Evolutionary conservation across 2,329 filamentous ascomycete genomes (phyloP).

Genomic region (Hypoxylon sp.): DNA sequence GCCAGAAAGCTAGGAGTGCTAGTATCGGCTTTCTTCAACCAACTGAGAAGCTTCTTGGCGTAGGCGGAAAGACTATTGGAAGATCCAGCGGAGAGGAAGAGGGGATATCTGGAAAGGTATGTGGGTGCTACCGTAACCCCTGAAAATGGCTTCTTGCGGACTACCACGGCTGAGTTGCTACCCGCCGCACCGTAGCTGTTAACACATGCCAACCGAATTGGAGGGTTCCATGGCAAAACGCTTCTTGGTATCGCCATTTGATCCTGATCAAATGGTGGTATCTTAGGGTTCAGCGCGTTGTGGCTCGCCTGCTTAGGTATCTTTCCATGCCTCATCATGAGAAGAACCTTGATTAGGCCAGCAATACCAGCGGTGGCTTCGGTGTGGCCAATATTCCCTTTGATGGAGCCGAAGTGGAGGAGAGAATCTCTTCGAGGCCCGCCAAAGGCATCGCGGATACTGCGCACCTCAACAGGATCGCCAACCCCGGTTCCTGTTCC

Average conservation of each 20-base stretch:
- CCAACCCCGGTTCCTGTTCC: constrained; percentile 56
- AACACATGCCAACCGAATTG: constrained; percentile 42
- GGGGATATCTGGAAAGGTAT: too few relatives aligned
- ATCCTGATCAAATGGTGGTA: constrained; percentile 20
- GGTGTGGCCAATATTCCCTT: constrained; percentile 32
- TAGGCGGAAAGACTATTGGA: neutral
- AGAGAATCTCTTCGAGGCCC: constrained; percentile 43
- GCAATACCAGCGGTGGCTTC: constrained; percentile 39
- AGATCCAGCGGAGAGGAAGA: neutral
- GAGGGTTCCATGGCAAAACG: constrained; percentile 20
- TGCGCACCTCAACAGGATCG: constrained; percentile 12
- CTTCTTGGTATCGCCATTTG: constrained; percentile 26
- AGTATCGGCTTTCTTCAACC: neutral
- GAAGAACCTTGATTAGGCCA: constrained; percentile 35
- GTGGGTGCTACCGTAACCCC: too few relatives aligned
- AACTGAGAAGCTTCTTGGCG: neutral
- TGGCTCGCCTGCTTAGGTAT: constrained; percentile 35
- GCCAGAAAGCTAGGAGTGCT: neutral
- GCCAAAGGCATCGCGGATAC: constrained; percentile 37
- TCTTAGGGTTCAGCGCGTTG: constrained; percentile 15
- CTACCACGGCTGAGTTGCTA: constrained; percentile 35
- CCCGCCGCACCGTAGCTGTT: constrained; percentile 39
- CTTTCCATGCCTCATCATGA: constrained; percentile 37
- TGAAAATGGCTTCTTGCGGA: too few relatives aligned
- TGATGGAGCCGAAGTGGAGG: too few relatives aligned